Conservation (phyloP, 2,329 filamentous ascomycete genomes). For the Emmonsia crescens region DNA sequence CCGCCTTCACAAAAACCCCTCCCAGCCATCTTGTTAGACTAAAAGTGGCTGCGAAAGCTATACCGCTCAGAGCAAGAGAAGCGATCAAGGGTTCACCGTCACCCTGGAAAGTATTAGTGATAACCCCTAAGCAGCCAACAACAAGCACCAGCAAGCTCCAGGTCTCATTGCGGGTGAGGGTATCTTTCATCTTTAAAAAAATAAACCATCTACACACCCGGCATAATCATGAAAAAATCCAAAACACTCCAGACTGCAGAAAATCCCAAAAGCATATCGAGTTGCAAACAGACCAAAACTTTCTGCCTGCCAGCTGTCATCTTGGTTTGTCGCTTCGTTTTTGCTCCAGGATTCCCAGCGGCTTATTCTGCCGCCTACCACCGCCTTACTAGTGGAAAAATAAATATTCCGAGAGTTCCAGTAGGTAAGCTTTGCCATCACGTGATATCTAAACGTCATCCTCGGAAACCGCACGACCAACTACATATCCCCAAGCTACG, state of each 20-base stretch:
- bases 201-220: neutral
- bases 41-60: slow-evolving; percentile 73
- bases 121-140: slow-evolving; percentile 57
- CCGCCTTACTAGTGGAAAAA: neutral
- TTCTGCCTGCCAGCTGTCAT: neutral
- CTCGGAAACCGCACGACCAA: neutral
- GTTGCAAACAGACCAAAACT: neutral
- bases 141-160: slow-evolving; percentile 53
- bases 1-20: slow-evolving; percentile 74
- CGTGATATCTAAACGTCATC: slow-evolving; percentile 4
- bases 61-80: slow-evolving; percentile 71
- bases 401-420: neutral
- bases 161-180: slow-evolving; percentile 44
- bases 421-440: neutral
- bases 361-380: neutral
- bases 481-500: too few relatives aligned
- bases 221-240: neutral
- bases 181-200: slow-evolving; percentile 25
- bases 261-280: neutral
- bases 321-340: neutral
- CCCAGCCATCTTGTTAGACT: slow-evolving; percentile 90
- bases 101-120: slow-evolving; percentile 64
- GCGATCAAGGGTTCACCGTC: slow-evolving; percentile 85
- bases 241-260: neutral
- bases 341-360: neutral